Evolutionary conservation across 1,284 basidiomycete species (phyloP), one percentile per base, ranked within the genome.

Genomic region (Cutaneotrichosporon sp.): DNA sequence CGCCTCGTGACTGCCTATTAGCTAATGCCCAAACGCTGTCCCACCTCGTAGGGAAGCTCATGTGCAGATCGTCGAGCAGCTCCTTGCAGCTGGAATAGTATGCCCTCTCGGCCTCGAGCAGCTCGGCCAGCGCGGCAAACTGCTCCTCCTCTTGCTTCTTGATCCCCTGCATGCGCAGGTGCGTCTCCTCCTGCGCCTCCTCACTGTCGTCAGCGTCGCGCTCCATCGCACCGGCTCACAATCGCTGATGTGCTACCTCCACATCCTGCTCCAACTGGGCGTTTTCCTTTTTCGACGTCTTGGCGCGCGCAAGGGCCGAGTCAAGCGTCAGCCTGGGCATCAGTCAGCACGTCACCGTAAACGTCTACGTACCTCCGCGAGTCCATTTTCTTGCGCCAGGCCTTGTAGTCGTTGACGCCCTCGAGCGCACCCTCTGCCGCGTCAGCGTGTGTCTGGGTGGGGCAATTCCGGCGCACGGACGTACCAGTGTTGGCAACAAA

Each of bases 121-220:
- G 80, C 8, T 75, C 74, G 2, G 81, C 80, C 21, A 93, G 77
- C 37, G 86, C 86, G 18, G 51, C 58, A 44, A 85, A 78, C 62
- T 88, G 85, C 33, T 78, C 74, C 35, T 82, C 77, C 66, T 91
- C 88, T 50, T 84, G 83, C 61, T 88, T 83, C 67, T 89, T 86
- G 44, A 93, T 85, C 0, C 77, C 78, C 49, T 81, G 79, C 80
- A 91, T 87, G 26, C 86, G 81, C 1, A 80, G 79, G 20, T 82
- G 83, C 1, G 90, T 80, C 56, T 91, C 88, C 66, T 90, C 86
- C 18, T 82, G 80, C 0, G 85, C 83, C 70, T 93, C 88, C 52
- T 91, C 87, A 62, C 88, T 90, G 59, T 4, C 9, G 44, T 50
- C 39, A 55, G 44, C 21, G 21, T 12, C 21, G 14, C 20, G 13